Conservation (phyloP, 1,284 basidiomycete species). For the Trichosporon coremiiforme region DNA sequence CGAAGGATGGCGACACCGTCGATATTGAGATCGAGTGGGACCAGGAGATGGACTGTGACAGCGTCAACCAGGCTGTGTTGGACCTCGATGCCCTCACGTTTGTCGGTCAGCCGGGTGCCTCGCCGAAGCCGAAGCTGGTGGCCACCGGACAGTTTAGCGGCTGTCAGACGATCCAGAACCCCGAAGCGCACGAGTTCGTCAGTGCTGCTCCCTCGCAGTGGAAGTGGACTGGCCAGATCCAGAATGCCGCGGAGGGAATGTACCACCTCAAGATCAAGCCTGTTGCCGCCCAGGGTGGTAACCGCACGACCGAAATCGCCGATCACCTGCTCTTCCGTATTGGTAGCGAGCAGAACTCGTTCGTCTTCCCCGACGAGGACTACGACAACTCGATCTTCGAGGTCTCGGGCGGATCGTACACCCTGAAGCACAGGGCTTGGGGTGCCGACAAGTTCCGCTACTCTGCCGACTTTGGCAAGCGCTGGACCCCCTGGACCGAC, state of each 20-base stretch:
- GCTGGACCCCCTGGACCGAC: constrained; percentile 73
- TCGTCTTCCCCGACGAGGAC: constrained; percentile 75
- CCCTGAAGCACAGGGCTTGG: constrained; percentile 74
- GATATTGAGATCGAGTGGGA: constrained; percentile 77
- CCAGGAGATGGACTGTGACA: constrained; percentile 69
- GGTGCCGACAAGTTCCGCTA: constrained; percentile 88
- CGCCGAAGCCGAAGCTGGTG: constrained; percentile 63
- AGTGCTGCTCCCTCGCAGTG: constrained; percentile 66
- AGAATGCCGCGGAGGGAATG: constrained; percentile 53
- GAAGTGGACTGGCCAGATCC: constrained; percentile 74
- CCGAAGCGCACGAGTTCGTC: constrained; percentile 49
- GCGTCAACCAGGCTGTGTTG: constrained; percentile 65
- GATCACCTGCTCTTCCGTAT: constrained; percentile 80
- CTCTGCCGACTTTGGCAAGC: constrained; percentile 78
- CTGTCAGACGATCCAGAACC: constrained; percentile 55
- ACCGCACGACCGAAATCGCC: constrained; percentile 51
- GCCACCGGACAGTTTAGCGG: constrained; percentile 44
- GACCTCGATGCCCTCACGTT: constrained; percentile 60
- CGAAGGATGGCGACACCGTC: constrained; percentile 62
- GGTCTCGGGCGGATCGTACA: constrained; percentile 65
- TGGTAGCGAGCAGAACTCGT: constrained; percentile 70
- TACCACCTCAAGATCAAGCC: constrained; percentile 56
- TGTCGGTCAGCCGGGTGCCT: constrained; percentile 63
- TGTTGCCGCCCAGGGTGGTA: constrained; percentile 55
- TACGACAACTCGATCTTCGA: constrained; percentile 67